phyloP scores from a whole-genome alignment of 2,329 filamentous ascomycete genomes.

The Talaromyces atroroseus region DNA sequence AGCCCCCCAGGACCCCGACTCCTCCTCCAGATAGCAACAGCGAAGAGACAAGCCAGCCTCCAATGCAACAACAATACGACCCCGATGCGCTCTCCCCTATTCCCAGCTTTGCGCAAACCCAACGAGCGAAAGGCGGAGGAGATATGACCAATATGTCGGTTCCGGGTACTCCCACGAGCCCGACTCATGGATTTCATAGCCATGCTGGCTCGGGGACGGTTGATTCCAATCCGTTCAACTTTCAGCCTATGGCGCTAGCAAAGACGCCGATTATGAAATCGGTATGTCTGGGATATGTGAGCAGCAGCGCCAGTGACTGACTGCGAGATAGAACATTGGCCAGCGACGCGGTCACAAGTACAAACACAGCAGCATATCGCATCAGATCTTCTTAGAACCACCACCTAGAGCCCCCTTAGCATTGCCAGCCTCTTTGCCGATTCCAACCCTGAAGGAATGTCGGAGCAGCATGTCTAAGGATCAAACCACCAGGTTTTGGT shows the following conservation, averaged over 20 bases:
- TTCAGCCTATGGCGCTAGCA: constrained; percentile 74
- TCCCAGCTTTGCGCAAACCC: constrained; percentile 24
- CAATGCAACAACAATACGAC: constrained; percentile 34
- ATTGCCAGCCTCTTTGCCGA: constrained; percentile 83
- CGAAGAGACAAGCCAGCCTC: constrained; percentile 16
- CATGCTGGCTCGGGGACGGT: constrained; percentile 25
- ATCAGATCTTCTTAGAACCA: constrained; percentile 95
- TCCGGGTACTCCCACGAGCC: constrained; percentile 25
- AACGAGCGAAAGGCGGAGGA: constrained; percentile 3
- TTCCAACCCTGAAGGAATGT: constrained; percentile 83
- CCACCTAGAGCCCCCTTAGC: constrained; percentile 78
- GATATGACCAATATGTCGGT: neutral
- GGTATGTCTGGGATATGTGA: constrained; percentile 44
- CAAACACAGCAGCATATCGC: constrained; percentile 92
- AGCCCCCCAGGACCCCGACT: constrained; percentile 60
- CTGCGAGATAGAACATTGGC: constrained; percentile 64
- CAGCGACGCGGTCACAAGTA: constrained; percentile 94
- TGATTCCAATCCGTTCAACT: constrained; percentile 72
- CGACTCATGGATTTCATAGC: constrained; percentile 22
- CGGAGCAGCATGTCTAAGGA: constrained; percentile 84
- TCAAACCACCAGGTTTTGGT: constrained; percentile 75
- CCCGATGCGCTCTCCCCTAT: constrained; percentile 46
- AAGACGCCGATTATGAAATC: constrained; percentile 68
- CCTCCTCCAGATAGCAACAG: constrained; percentile 51
- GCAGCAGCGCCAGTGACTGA: constrained; percentile 12